phyloP scores from a whole-genome alignment of 2,329 filamentous ascomycete species.

The Achaetomium macrosporum region DNA sequence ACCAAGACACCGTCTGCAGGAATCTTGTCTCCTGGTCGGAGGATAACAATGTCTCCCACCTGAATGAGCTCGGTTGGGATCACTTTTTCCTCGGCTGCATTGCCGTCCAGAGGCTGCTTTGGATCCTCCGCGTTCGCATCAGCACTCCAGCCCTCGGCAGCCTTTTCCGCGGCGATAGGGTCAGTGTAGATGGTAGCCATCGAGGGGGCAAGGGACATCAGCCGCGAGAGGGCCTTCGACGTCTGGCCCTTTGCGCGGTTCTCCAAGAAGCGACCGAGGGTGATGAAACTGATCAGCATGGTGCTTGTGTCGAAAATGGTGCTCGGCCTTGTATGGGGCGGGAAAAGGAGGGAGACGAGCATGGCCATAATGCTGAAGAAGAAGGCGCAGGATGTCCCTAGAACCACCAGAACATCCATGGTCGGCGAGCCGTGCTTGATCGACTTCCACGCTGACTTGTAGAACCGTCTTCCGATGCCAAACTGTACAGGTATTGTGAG shows the following conservation, averaged over 20 bases:
- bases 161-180: conserved; percentile 87
- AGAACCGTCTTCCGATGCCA: conserved; percentile 91
- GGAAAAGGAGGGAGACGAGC: conserved; percentile 69
- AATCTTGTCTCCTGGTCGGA: conserved; percentile 93
- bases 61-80: conserved; percentile 93
- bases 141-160: conserved; percentile 69
- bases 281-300: conserved; percentile 96
- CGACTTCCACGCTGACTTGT: conserved; percentile 87
- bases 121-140: conserved; percentile 36
- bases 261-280: conserved; percentile 83
- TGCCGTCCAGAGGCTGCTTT: conserved; percentile 47
- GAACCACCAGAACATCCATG: conserved; percentile 93
- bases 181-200: conserved; percentile 97
- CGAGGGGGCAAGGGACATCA: conserved; percentile 94
- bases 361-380: conserved; percentile 90
- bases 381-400: conserved; percentile 92
- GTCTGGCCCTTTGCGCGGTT: conserved; percentile 95
- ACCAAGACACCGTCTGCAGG: conserved; percentile 86
- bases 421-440: conserved; percentile 86
- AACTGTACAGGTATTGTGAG: conserved; percentile 95
- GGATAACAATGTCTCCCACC: conserved; percentile 85
- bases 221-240: conserved; percentile 81
- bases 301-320: conserved; percentile 97
- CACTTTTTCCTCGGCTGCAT: conserved; percentile 70
- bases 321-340: conserved; percentile 71